These are phyloP conservation scores for Pelargonium myrrhifolium DNA, from an alignment of 441 rosid genomes.

Conservation along the genomic window DNA sequence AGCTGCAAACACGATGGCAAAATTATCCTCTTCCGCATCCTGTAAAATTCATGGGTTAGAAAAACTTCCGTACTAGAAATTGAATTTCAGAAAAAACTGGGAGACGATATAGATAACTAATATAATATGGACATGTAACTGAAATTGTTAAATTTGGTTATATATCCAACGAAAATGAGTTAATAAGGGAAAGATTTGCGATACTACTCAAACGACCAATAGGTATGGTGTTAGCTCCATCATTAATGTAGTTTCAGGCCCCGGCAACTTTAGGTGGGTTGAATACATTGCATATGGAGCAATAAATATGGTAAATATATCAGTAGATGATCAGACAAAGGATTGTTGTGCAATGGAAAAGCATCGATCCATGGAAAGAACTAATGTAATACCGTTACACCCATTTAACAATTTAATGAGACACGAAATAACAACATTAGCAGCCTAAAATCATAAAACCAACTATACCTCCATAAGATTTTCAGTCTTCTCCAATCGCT, in stretches of 20 bases:
- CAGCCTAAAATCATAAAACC: not conserved
- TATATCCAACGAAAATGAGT: no score
- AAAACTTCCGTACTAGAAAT: not conserved
- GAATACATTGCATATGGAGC: not conserved
- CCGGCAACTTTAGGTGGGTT: not conserved
- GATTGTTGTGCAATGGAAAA: no score
- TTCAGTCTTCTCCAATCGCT: constrained; percentile 79
- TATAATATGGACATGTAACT: not conserved
- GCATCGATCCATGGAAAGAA: not conserved
- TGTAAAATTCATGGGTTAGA: constrained; percentile 20
- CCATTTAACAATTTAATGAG: no score
- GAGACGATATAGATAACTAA: constrained; percentile 10
- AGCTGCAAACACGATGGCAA: constrained; percentile 97
- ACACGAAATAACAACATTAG: not conserved
- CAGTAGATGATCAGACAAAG: not conserved
- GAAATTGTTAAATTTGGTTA: no score
- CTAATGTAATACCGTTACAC: not conserved
- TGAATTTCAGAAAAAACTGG: not conserved
- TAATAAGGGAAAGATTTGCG: no score
- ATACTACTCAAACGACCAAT: no score
- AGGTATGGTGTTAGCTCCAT: not conserved
- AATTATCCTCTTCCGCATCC: constrained; percentile 90
- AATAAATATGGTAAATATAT: not conserved
- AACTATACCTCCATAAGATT: constrained; percentile 59
- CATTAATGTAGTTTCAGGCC: not conserved